Conservation (phyloP, 306 rosid genomes). For the Cicer pinnatifidum region DNA sequence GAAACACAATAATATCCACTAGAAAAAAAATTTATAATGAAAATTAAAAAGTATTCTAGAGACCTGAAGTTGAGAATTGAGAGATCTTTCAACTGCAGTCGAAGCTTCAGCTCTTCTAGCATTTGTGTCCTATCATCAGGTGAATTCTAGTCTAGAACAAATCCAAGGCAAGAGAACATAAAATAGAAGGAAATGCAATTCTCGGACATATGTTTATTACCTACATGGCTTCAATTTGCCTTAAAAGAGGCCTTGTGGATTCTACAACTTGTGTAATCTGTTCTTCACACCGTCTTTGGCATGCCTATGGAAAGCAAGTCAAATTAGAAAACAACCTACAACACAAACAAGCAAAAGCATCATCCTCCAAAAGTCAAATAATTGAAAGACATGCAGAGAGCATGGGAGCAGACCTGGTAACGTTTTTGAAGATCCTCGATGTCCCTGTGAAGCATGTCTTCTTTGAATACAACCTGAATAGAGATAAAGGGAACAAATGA, state of each 20-base stretch:
- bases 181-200: conserved; percentile 36
- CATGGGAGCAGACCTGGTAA: too few relatives aligned
- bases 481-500: too few relatives aligned
- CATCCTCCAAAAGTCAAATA: conserved; percentile 1
- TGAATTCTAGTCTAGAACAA: conserved; percentile 44
- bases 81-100: too few relatives aligned
- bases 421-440: too few relatives aligned
- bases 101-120: too few relatives aligned
- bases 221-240: conserved; percentile 99
- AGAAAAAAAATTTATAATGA: too few relatives aligned
- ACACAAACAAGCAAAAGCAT: conserved; percentile 37
- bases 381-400: conserved; percentile 25
- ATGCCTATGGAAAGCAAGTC: conserved; percentile 64
- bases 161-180: conserved; percentile 40
- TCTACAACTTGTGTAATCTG: conserved; percentile 95
- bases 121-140: not conserved
- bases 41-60: too few relatives aligned
- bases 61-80: too few relatives aligned
- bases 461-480: too few relatives aligned
- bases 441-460: too few relatives aligned
- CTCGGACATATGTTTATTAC: conserved; percentile 16
- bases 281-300: conserved; percentile 98
- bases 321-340: conserved; percentile 44
- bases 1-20: too few relatives aligned
- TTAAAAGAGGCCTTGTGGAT: conserved; percentile 93